A percentile compares a stretch with the other conserved stretches of the same genome.
Evolutionary conservation across 352 stramenopile species (phyloP).

Genomic region (Phytophthora sojae): DNA sequence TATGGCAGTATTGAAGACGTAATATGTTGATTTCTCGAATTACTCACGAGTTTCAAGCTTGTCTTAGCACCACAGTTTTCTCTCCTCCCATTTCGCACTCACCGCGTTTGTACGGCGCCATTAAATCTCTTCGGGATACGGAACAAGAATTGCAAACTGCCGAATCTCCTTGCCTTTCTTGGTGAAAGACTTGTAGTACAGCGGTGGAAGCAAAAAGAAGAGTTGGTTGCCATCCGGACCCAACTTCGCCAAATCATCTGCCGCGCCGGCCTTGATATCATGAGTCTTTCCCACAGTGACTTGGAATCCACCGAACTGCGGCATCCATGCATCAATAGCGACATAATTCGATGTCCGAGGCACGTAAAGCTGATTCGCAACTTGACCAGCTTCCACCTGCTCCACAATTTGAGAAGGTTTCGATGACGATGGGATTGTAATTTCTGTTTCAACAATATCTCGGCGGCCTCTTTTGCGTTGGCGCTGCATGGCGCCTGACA

Average conservation of each 20-base stretch:
- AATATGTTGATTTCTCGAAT: too few species aligned
- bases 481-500: constrained; percentile 31
- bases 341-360: constrained; percentile 35
- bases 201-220: constrained; percentile 24
- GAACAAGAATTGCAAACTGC: constrained; percentile 37
- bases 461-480: constrained; percentile 23
- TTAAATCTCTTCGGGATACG: constrained; percentile 27
- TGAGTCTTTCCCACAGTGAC: constrained; percentile 38
- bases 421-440: constrained; percentile 28
- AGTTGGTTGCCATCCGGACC: constrained; percentile 8
- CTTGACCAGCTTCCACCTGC: constrained; percentile 29
- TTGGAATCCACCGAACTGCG: constrained; percentile 39
- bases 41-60: too few species aligned
- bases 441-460: constrained; percentile 20
- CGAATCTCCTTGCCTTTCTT: constrained; percentile 49
- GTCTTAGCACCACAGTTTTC: too few species aligned
- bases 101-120: too few species aligned
- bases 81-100: too few species aligned
- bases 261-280: constrained; percentile 29
- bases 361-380: constrained; percentile 41
- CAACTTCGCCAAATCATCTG: constrained; percentile 10
- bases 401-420: constrained; percentile 30
- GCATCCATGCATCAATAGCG: constrained; percentile 45
- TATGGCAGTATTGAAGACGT: too few species aligned
- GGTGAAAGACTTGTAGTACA: constrained; percentile 34